phyloP scores from a whole-genome alignment of 2,329 filamentous ascomycete species.

The Aspergillus sp. region DNA sequence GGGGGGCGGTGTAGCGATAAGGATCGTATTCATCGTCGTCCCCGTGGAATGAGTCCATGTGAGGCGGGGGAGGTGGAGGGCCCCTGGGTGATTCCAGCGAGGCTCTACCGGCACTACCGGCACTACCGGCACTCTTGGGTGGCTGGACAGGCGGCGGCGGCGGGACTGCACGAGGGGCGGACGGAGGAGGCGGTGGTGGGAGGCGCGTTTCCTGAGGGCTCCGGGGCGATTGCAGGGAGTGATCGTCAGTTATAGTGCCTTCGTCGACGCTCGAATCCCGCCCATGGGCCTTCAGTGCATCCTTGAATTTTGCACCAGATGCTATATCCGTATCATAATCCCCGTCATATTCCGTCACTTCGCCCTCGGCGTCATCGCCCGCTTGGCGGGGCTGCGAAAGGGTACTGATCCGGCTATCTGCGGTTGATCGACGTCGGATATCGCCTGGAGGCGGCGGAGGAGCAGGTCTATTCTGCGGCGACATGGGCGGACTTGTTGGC shows the following conservation, averaged over 20 bases:
- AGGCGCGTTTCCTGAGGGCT: conserved; percentile 39
- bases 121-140: conserved; percentile 41
- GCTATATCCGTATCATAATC: conserved; percentile 98
- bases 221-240: conserved; percentile 49
- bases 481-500: conserved; percentile 38
- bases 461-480: conserved; percentile 59
- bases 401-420: conserved; percentile 48
- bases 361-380: conserved; percentile 68
- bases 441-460: conserved; percentile 61
- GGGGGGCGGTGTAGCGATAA: conserved; percentile 51
- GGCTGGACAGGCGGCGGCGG: conserved; percentile 66
- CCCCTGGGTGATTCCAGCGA: conserved; percentile 35
- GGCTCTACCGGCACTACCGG: conserved; percentile 12
- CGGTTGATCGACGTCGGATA: conserved; percentile 59
- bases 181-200: conserved; percentile 56
- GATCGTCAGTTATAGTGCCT: conserved; percentile 56
- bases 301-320: conserved; percentile 89
- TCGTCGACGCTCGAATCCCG: conserved; percentile 76
- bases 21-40: conserved; percentile 55
- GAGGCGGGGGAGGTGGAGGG: conserved; percentile 46
- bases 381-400: conserved; percentile 47
- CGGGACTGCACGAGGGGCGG: conserved; percentile 60
- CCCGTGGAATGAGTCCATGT: conserved; percentile 42
- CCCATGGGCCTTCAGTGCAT: conserved; percentile 80
- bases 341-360: conserved; percentile 91